These are phyloP conservation scores for Colletotrichum horii DNA, from an alignment of 2,329 filamentous ascomycete genomes.

Conservation along the genomic window DNA sequence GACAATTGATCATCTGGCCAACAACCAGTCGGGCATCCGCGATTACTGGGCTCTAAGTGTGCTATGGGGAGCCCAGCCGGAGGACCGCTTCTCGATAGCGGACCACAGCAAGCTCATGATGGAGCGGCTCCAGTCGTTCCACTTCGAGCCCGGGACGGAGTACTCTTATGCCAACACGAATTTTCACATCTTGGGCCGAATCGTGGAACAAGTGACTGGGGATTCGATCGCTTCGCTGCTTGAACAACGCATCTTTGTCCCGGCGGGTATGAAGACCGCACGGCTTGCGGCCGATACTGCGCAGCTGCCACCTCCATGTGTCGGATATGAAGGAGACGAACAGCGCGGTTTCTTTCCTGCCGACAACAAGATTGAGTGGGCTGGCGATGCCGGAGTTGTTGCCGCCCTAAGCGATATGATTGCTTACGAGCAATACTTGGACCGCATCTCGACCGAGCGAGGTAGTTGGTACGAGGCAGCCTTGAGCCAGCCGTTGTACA, in stretches of 20 bases:
- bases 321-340: constrained; percentile 48
- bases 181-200: constrained; percentile 41
- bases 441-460: constrained; percentile 32
- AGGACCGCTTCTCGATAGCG: constrained; percentile 41
- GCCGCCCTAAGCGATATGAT: constrained; percentile 51
- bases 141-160: constrained; percentile 46
- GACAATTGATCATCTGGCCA: constrained; percentile 39
- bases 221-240: constrained; percentile 39
- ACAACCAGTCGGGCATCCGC: constrained; percentile 48
- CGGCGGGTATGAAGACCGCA: constrained; percentile 47
- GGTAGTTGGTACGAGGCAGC: constrained; percentile 38
- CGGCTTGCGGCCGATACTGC: constrained; percentile 39
- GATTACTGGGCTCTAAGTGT: constrained; percentile 50
- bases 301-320: constrained; percentile 41
- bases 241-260: constrained; percentile 39
- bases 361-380: constrained; percentile 48
- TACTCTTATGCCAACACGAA: constrained; percentile 50
- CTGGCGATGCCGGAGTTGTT: constrained; percentile 48
- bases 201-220: constrained; percentile 42
- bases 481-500: constrained; percentile 3
- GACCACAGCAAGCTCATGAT: constrained; percentile 32
- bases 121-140: constrained; percentile 37
- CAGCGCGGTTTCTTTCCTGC: constrained; percentile 38
- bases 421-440: constrained; percentile 46
- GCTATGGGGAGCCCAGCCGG: constrained; percentile 45